phyloP scores from a whole-genome alignment of 768 basidiomycete species.

The Mycena epipterygia region DNA sequence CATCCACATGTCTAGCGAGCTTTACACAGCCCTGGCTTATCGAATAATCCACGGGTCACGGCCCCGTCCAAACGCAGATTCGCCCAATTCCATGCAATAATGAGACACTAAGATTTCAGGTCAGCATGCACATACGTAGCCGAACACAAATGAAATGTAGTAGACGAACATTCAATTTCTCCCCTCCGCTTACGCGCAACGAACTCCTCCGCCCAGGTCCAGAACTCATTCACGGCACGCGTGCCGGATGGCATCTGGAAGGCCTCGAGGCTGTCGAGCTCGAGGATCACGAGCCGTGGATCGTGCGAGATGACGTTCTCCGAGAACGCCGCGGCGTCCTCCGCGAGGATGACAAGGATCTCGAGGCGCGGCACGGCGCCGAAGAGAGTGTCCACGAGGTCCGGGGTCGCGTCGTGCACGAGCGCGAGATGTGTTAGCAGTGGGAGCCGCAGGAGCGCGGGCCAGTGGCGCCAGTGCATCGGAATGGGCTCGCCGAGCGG shows the following conservation, averaged over 20 bases:
- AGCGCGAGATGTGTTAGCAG: slow-evolving; percentile 7
- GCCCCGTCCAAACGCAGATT: too few species aligned
- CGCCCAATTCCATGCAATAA: background rate
- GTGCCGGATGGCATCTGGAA: background rate
- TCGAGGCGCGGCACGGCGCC: background rate
- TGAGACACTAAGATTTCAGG: background rate
- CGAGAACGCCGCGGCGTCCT: background rate
- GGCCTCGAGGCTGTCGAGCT: background rate
- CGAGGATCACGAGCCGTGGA: background rate
- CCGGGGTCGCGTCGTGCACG: background rate
- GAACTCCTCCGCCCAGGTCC: background rate
- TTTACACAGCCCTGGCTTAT: too few species aligned
- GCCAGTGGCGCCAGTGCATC: background rate
- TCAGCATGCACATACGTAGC: too few species aligned
- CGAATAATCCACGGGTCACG: too few species aligned
- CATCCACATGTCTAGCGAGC: too few species aligned
- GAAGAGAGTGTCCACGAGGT: background rate
- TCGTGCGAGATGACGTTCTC: background rate
- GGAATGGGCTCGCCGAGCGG: background rate
- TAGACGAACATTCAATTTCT: background rate
- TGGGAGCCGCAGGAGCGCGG: background rate
- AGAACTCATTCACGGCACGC: background rate
- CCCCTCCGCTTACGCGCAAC: background rate
- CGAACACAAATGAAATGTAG: too few species aligned
- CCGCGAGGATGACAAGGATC: background rate